phyloP scores from a whole-genome alignment of 306 rosid species.

The Argentina anserina region DNA sequence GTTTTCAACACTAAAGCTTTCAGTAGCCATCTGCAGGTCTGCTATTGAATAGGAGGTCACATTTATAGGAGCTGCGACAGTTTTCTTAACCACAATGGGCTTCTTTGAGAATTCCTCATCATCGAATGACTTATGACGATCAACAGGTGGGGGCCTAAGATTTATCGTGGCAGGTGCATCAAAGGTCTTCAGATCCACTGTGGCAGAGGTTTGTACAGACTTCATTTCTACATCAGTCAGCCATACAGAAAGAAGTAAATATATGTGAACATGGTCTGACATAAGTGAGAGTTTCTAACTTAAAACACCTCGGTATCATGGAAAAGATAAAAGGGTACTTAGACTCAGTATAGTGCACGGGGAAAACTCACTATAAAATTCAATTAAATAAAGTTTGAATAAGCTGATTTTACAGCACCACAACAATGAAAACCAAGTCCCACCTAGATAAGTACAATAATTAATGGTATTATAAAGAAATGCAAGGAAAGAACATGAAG shows the following conservation, averaged over 20 bases:
- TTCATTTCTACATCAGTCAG: slow-evolving; percentile 62
- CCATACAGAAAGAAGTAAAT: slow-evolving; percentile 8
- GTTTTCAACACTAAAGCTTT: slow-evolving; percentile 81
- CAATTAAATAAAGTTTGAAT: neutral
- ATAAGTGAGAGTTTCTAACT: neutral
- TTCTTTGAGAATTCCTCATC: slow-evolving; percentile 60
- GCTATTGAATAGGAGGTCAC: slow-evolving; percentile 79
- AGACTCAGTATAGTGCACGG: neutral
- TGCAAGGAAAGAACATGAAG: slow-evolving; percentile 5
- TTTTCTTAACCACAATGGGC: slow-evolving; percentile 54
- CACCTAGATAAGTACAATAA: neutral
- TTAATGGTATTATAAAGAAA: neutral
- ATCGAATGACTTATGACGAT: slow-evolving; percentile 76
- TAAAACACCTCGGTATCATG: neutral
- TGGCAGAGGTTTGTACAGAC: slow-evolving; percentile 48
- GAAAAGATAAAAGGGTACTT: neutral
- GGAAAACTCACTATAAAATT: neutral
- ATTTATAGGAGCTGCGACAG: slow-evolving; percentile 47
- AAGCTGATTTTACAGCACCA: neutral
- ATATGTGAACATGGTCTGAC: neutral
- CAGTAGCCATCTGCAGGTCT: slow-evolving; percentile 97
- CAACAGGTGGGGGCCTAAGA: slow-evolving; percentile 95
- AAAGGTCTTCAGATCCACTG: slow-evolving; percentile 58
- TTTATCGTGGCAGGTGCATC: slow-evolving; percentile 50
- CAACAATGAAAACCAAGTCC: neutral